Base-by-base conservation (phyloP, 768 basidiomycete genomes). In the Termitomyces sp. region DNA sequence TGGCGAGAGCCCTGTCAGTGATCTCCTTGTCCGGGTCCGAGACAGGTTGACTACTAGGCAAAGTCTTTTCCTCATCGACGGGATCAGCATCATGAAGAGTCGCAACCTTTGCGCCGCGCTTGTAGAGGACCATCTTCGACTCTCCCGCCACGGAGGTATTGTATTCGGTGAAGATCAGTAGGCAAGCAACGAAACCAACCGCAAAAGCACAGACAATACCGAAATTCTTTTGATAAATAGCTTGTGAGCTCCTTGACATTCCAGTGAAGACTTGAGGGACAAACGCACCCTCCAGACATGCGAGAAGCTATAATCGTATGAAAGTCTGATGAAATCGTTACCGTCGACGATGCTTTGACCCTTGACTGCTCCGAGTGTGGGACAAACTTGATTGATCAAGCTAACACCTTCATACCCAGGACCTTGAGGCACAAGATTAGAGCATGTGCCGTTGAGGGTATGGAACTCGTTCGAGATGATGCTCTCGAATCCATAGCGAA, bases 401-500 rank as follows among this genome's bases (percentile, higher is more conserved):
- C 76, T 69, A 42, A 87, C 68, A 20, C 74, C 74, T 62, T 81
- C 81, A 61, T 91, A 91, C 0, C 83, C 82, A 0, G 86, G 73
- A 0, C 88, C 88, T 3, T 74, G 77, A 4, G 89, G 86, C 0
- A 86, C 83, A 15, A 89, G 73, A 42, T 75, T 69, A 27, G 86
- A 73, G 66, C 87, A 88, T 15, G 72, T 66, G 47, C 87, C 90
- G 22, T 88, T 70, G 7, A 89, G 72, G 0, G 82, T 86, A 63
- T 81, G 84, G 73, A 95, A 94, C 70, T 96, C 92, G 71, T 94
- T 95, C 22, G 82, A 77, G 68, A 95, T 77, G 44, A 94, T 69
- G 0, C 81, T 77, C 60, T 93, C 89, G 68, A 95, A 94, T 0
- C 82, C 87, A 67, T 85, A 93, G 2, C 75, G 80, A 39, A 91